These are phyloP conservation scores for Penicillium sp. DNA, from an alignment of 2,329 filamentous ascomycete genomes.

Conservation along the genomic window DNA sequence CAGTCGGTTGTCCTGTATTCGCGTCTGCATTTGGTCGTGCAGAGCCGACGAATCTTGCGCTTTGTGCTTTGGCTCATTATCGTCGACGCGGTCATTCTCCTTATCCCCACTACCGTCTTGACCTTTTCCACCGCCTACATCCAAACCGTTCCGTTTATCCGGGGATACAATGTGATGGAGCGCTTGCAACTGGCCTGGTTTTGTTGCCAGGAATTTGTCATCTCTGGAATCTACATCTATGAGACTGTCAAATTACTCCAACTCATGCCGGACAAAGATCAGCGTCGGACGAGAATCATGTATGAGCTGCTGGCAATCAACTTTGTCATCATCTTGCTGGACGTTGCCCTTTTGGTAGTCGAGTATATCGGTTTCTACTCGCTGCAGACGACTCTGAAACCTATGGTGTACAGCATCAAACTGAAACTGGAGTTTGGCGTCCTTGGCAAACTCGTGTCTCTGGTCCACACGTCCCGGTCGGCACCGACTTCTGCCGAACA, in stretches of 20 bases:
- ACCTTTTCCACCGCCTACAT: slow-evolving; percentile 46
- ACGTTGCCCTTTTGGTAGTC: slow-evolving; percentile 45
- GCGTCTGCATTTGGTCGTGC: slow-evolving; percentile 60
- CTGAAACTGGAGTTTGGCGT: slow-evolving; percentile 53
- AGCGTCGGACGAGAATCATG: slow-evolving; percentile 44
- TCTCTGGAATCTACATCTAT: slow-evolving; percentile 54
- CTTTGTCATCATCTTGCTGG: slow-evolving; percentile 48
- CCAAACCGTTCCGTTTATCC: slow-evolving; percentile 22
- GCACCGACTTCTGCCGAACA: slow-evolving; percentile 32
- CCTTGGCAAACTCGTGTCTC: slow-evolving; percentile 43
- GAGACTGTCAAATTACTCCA: slow-evolving; percentile 50
- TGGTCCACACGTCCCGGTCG: slow-evolving; percentile 36
- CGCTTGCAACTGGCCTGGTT: slow-evolving; percentile 46
- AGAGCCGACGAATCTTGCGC: slow-evolving; percentile 49
- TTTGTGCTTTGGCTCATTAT: slow-evolving; percentile 60
- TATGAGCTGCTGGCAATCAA: slow-evolving; percentile 52
- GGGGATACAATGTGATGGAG: slow-evolving; percentile 47
- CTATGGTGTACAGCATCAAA: slow-evolving; percentile 51
- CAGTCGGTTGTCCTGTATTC: slow-evolving; percentile 65
- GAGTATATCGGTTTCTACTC: slow-evolving; percentile 46
- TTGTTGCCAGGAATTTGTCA: slow-evolving; percentile 46
- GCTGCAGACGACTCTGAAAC: slow-evolving; percentile 48
- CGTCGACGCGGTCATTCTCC: slow-evolving; percentile 52
- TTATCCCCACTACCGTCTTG: slow-evolving; percentile 56
- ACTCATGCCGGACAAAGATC: slow-evolving; percentile 34